Evolutionary conservation across 768 basidiomycete species (phyloP).

Genomic region (Auriscalpium vulgare): DNA sequence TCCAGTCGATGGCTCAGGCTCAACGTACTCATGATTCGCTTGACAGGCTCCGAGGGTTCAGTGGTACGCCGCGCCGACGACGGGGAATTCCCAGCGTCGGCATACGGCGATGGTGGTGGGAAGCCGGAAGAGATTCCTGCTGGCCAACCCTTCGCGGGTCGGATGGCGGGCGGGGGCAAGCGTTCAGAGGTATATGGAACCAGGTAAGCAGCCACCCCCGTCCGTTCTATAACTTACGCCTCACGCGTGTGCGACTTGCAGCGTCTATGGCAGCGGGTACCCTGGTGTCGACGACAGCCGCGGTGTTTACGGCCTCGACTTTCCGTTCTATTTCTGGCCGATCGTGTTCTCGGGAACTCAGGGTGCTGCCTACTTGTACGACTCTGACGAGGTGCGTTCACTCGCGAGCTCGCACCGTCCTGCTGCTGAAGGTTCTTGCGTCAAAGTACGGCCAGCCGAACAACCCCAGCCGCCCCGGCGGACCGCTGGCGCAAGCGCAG

Average conservation of each 20-base stretch:
- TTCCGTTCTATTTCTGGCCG: constrained; percentile 24
- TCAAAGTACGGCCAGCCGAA: constrained; percentile 27
- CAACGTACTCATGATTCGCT: neutral
- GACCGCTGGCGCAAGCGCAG: constrained; percentile 19
- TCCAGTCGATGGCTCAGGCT: neutral
- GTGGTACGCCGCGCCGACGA: neutral
- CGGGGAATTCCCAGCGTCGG: constrained; percentile 4
- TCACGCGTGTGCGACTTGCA: neutral
- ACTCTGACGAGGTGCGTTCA: constrained; percentile 12
- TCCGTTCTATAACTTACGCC: too few species aligned
- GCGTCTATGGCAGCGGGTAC: constrained; percentile 24
- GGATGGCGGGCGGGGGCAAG: constrained; percentile 17
- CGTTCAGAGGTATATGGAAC: constrained; percentile 16
- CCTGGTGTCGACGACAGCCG: constrained; percentile 7
- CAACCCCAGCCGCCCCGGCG: constrained; percentile 29
- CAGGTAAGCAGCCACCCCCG: constrained; percentile 6
- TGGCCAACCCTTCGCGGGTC: constrained; percentile 19
- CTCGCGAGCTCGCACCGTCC: too few species aligned
- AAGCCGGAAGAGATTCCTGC: constrained; percentile 9
- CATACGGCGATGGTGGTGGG: constrained; percentile 18
- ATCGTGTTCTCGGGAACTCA: constrained; percentile 12
- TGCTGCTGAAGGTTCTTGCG: neutral
- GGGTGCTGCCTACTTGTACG: constrained; percentile 6
- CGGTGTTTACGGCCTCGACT: constrained; percentile 13
- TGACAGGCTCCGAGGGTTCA: neutral